Conservation (phyloP, 345 rosid species). For the Eucalyptus tenuipes region DNA sequence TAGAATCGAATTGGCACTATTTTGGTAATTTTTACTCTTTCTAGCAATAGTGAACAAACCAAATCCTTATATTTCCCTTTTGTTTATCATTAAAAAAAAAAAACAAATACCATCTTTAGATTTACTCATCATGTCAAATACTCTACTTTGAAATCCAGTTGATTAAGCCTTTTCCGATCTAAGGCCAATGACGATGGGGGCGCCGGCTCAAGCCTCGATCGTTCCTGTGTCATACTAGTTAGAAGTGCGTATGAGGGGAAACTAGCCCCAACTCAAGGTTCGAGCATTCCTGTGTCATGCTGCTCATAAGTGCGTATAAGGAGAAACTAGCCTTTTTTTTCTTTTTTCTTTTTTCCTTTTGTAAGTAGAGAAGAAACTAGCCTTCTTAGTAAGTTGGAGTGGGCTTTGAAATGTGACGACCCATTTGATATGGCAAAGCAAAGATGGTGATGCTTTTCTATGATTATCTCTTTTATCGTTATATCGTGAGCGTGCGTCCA, state of each 20-base stretch:
- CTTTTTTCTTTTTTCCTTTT: fast-evolving
- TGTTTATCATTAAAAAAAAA: too few relatives aligned
- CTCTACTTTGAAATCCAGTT: neutral
- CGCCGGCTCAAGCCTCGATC: neutral
- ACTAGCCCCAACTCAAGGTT: too few relatives aligned
- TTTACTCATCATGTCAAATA: neutral
- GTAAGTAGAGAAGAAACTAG: neutral
- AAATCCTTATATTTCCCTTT: neutral
- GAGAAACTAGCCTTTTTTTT: too few relatives aligned
- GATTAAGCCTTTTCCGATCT: neutral
- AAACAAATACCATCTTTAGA: neutral
- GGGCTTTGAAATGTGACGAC: neutral
- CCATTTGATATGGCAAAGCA: neutral
- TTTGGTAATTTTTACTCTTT: too few relatives aligned
- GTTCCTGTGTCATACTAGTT: neutral
- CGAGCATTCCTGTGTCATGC: too few relatives aligned
- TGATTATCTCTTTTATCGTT: neutral
- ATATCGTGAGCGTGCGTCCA: neutral
- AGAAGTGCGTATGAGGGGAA: too few relatives aligned
- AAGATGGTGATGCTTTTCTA: neutral
- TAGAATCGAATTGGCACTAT: too few relatives aligned
- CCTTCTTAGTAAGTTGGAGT: neutral
- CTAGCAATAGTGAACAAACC: neutral
- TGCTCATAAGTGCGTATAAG: too few relatives aligned
- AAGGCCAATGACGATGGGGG: neutral